Evolutionary conservation across 805 yeast genomes (phyloP).

Genomic region (Saccharomycopsis malanga): DNA sequence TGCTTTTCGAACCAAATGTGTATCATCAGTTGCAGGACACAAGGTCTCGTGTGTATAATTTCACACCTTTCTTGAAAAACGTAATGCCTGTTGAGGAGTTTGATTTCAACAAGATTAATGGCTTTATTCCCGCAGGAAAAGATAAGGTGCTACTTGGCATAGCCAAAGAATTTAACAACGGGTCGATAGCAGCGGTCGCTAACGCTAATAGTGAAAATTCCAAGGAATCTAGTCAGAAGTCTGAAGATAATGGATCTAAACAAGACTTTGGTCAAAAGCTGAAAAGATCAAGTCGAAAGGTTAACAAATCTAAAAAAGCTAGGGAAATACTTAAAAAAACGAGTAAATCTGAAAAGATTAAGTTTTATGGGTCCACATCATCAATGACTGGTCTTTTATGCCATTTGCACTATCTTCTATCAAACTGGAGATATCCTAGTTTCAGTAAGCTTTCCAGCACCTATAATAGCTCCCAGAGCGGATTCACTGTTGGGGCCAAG

Average conservation of each 20-base stretch:
- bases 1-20: constrained; percentile 66
- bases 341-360: constrained; percentile 23
- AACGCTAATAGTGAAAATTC: background rate
- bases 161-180: constrained; percentile 32
- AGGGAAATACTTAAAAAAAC: too few species aligned
- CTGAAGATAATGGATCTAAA: background rate
- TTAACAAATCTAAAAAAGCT: background rate
- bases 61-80: constrained; percentile 48
- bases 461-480: constrained; percentile 33
- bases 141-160: constrained; percentile 47
- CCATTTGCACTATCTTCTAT: constrained; percentile 67
- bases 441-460: constrained; percentile 38
- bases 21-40: constrained; percentile 75
- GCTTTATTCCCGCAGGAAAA: constrained; percentile 60
- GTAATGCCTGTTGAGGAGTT: constrained; percentile 62
- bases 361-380: constrained; percentile 75
- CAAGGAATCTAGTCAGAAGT: background rate
- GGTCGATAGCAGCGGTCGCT: too few species aligned
- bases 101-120: constrained; percentile 48
- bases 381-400: constrained; percentile 73
- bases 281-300: background rate
- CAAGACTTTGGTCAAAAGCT: background rate
- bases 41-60: constrained; percentile 66
- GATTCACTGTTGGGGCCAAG: constrained; percentile 39
- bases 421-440: constrained; percentile 52